These are phyloP conservation scores for Aspergillus coremiiformis DNA, from an alignment of 495 filamentous ascomycete genomes.

Conservation along the genomic window DNA sequence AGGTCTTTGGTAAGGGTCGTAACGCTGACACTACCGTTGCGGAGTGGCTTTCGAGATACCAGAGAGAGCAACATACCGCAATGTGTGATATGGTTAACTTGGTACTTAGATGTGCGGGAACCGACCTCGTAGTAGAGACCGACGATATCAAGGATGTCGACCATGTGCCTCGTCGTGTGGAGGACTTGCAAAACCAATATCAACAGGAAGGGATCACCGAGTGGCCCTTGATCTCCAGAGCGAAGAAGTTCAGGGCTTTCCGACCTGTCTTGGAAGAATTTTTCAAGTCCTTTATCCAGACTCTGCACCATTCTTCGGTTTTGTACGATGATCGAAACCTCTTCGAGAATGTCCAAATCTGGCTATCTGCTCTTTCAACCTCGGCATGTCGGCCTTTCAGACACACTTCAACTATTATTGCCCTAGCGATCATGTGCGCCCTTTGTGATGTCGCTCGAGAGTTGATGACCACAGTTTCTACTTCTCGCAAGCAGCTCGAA, in stretches of 20 bases:
- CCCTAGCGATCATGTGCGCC: constrained; percentile 63
- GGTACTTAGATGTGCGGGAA: constrained; percentile 74
- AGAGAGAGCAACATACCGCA: constrained; percentile 55
- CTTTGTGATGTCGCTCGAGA: constrained; percentile 58
- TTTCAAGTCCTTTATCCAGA: constrained; percentile 61
- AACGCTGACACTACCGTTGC: constrained; percentile 67
- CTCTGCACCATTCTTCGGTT: constrained; percentile 64
- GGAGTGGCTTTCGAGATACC: constrained; percentile 71
- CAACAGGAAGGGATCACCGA: constrained; percentile 73
- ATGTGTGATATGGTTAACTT: constrained; percentile 85
- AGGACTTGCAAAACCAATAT: constrained; percentile 75
- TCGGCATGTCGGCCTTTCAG: constrained; percentile 77
- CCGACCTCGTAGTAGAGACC: constrained; percentile 60
- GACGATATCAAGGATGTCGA: constrained; percentile 85
- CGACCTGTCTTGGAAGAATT: constrained; percentile 69
- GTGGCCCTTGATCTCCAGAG: constrained; percentile 84
- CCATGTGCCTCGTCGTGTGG: constrained; percentile 58
- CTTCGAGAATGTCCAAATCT: constrained; percentile 77
- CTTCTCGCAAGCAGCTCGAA: constrained; percentile 71
- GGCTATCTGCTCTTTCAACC: constrained; percentile 81
- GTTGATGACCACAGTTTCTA: constrained; percentile 60
- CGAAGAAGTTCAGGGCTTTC: constrained; percentile 64
- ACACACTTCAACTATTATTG: constrained; percentile 81
- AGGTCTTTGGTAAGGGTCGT: constrained; percentile 69
- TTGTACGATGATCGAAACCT: constrained; percentile 68